Evolutionary conservation across 2,329 filamentous ascomycete species (phyloP).

Genomic region (Cordyceps fumosorosea): DNA sequence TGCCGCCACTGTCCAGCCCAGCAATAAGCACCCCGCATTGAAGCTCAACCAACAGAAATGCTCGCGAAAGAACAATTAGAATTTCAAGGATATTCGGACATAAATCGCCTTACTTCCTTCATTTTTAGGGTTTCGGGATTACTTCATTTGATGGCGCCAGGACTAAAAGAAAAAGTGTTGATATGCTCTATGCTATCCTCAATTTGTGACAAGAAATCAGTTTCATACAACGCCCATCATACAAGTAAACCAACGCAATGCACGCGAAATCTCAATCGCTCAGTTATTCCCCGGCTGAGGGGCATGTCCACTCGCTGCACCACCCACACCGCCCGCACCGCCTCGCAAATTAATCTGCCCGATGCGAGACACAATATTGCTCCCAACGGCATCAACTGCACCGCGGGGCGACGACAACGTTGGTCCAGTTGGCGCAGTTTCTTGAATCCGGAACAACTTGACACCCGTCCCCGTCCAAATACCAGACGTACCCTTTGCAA

Average conservation of each 20-base stretch:
- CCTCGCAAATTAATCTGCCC: constrained; percentile 70
- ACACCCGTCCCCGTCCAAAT: constrained; percentile 91
- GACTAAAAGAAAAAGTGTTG: not conserved
- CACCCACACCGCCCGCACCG: constrained; percentile 12
- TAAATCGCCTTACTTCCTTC: too few relatives aligned
- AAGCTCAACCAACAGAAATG: not conserved
- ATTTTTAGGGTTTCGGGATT: too few relatives aligned
- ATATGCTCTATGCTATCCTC: not conserved
- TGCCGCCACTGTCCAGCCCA: not conserved
- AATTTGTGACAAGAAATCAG: not conserved
- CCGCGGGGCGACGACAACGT: constrained; percentile 79
- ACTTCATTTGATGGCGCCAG: not conserved
- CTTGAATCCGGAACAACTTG: constrained; percentile 83
- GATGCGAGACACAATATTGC: constrained; percentile 80
- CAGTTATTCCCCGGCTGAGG: not conserved
- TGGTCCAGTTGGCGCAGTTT: constrained; percentile 72
- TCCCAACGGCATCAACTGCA: constrained; percentile 88
- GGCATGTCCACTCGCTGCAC: not conserved
- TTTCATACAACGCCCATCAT: not conserved
- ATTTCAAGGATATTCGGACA: not conserved
- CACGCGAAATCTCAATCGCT: not conserved
- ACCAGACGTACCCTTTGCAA: constrained; percentile 78
- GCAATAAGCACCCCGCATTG: not conserved
- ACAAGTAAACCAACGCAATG: not conserved
- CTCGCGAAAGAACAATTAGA: too few relatives aligned